Base-by-base conservation (phyloP, 2,329 filamentous ascomycete genomes). In the Penicillium sp. region DNA sequence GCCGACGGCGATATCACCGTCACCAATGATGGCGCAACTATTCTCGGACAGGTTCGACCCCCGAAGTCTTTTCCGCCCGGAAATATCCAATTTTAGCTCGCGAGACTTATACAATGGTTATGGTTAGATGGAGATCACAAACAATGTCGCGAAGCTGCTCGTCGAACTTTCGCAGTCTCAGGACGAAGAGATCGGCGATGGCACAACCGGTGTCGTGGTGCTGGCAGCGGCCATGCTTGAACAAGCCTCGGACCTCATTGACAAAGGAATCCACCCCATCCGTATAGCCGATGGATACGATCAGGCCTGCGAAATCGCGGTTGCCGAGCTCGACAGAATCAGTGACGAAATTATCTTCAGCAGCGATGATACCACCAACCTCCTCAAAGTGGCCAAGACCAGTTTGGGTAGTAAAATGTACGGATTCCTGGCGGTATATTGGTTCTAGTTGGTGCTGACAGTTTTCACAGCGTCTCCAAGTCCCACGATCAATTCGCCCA, bases 211-310 rank as follows among this genome's bases (percentile, higher is more conserved):
- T 75, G 94, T 99, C 14, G 94, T 99, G 49, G 95, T 99, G 46
- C 80, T 99, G 65, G 94, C 94, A 14, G 94, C 93, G 62, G 92
- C 94, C 60, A 85, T 99, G 62, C 82, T 99, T 59, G 95, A 99
- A 78, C 93, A 97, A 79, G 94, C 94, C 17, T 91, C 93, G 61
- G 94, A 97, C 73, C 85, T 99, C 67, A 97, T 99, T 75, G 95
- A 99, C 83, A 99, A 99, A 84, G 95, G 94, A 73, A 99, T 99
- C 69, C 94, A 99, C 78, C 94, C 94, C 59, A 99, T 99, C 74
- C 84, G 95, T 67, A 97, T 99, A 78, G 95, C 95, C 63, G 94
- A 99, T 76, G 94, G 94, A 50, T 99, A 96, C 78, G 94, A 99
- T 74, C 87, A 96, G 70, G 94, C 94, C 55, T 99, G 95, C 73